phyloP scores from a whole-genome alignment of 495 filamentous ascomycete genomes.

The Daldinia caldariorum region DNA sequence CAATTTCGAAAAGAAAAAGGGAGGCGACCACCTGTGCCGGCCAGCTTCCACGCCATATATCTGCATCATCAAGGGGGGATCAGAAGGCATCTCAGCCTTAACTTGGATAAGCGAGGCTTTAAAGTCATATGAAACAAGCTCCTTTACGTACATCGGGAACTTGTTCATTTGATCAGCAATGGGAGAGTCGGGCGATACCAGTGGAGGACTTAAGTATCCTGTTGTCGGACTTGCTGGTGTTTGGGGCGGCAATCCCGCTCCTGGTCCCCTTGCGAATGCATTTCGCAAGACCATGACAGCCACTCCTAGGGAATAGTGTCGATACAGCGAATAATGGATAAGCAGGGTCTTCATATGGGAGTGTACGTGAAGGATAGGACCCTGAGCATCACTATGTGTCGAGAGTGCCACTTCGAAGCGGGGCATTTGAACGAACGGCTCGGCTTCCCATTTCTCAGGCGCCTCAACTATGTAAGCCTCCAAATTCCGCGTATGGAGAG shows the following conservation, averaged over 20 bases:
- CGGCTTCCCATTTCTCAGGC: slow-evolving; percentile 81
- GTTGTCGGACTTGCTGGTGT: slow-evolving; percentile 38
- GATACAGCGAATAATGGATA: slow-evolving; percentile 90
- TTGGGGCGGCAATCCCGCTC: slow-evolving; percentile 39
- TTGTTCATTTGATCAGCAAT: slow-evolving; percentile 49
- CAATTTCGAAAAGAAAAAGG: slow-evolving; percentile 78
- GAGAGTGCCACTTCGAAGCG: slow-evolving; percentile 86
- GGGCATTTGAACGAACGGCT: slow-evolving; percentile 87
- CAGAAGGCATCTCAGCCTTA: slow-evolving; percentile 85
- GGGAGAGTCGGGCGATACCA: slow-evolving; percentile 47
- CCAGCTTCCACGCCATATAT: slow-evolving; percentile 82
- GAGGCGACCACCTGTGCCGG: slow-evolving; percentile 83
- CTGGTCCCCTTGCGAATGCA: slow-evolving; percentile 68
- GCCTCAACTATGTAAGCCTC: slow-evolving; percentile 91
- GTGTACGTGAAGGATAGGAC: slow-evolving; percentile 86
- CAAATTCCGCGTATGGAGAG: slow-evolving; percentile 80
- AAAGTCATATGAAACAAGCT: slow-evolving; percentile 83
- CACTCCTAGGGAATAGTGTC: slow-evolving; percentile 89
- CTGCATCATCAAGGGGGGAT: slow-evolving; percentile 91
- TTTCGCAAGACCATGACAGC: slow-evolving; percentile 78
- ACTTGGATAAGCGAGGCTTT: slow-evolving; percentile 82
- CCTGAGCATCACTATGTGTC: slow-evolving; percentile 84
- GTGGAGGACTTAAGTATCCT: slow-evolving; percentile 49
- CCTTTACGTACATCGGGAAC: slow-evolving; percentile 50
- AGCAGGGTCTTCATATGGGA: slow-evolving; percentile 80